Base-by-base conservation (phyloP, 306 rosid species). In the Luffa acutangula region DNA sequence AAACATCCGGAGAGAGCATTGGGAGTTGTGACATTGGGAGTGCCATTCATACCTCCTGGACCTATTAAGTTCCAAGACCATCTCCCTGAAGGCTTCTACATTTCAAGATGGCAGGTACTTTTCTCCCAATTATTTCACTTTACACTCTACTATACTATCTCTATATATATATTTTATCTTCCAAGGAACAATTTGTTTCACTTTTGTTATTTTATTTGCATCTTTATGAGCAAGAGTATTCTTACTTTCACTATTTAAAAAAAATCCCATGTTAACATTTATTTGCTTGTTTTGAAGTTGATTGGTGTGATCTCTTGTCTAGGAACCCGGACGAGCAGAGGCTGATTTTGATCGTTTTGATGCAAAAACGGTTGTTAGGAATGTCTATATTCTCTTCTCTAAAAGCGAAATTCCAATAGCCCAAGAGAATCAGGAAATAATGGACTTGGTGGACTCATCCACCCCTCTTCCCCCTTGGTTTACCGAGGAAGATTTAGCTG, bases 271-370 rank as follows among this genome's bases (percentile, higher is more conserved):
- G n/a, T n/a, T n/a, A n/a, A n/a, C n/a, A 25, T 25, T 25, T 25
- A 25, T 25, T 25, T 25, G 31, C 31, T 25, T 25, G 31, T 25
- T 25, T 25, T 25, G 31, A 25, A 45, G 41, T 60, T 60, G 7
- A 10, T 60, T 10, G 31, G 18, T 60, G 5, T 60, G 67, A 13
- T 37, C 18, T 34, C 10, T 37, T 66, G 14, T 48, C 4, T 73
- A 92, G 97, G 86, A 86, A 84, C 94, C 96, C 14, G 96, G 97
- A 3, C 83, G 94, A 71, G 94, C 96, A 11, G 98, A 94, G 81
- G 90, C 92, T 73, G 97, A 92, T 90, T 94, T 92, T 74, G 87
- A 92, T 62, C 96, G 96, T 17, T 78, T 92, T 25, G 89, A 92
- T 62, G 89, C 83, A 0, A 90, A 87, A 82, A 90, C 91, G 2